phyloP scores from a whole-genome alignment of 352 stramenopile genomes.

The Globisporangium nunn region DNA sequence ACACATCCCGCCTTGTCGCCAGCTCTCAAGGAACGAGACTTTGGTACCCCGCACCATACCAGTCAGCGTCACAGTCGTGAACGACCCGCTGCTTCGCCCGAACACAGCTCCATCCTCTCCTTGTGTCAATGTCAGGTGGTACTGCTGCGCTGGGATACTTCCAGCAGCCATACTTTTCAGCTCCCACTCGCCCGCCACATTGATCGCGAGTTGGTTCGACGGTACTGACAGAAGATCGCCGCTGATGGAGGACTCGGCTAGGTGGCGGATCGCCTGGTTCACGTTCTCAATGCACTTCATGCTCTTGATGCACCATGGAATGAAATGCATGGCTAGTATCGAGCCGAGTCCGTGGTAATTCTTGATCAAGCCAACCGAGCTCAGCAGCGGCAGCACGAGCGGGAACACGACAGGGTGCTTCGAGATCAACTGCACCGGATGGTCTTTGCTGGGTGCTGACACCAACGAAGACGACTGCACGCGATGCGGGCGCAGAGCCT shows the following conservation, averaged over 20 bases:
- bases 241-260: constrained; percentile 9
- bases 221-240: constrained; percentile 12
- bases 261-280: constrained; percentile 38
- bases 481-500: constrained; percentile 9
- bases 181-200: constrained; percentile 80
- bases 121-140: constrained; percentile 74
- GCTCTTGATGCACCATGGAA: constrained; percentile 69
- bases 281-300: constrained; percentile 64
- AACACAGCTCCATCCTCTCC: constrained; percentile 48
- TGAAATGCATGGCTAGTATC: constrained; percentile 61
- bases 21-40: constrained; percentile 82
- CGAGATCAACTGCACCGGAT: constrained; percentile 28
- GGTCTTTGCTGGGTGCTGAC: not conserved
- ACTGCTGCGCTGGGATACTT: constrained; percentile 84
- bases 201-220: constrained; percentile 42
- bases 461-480: not conserved
- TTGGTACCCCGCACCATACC: constrained; percentile 71
- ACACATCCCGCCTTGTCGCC: constrained; percentile 83
- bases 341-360: constrained; percentile 66
- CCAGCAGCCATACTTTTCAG: constrained; percentile 82
- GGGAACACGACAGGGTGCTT: constrained; percentile 50
- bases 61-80: constrained; percentile 76
- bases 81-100: constrained; percentile 72
- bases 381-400: constrained; percentile 59
- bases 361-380: constrained; percentile 51